Evolutionary conservation across 768 basidiomycete species (phyloP), one percentile per base, ranked within the genome.

Genomic region (Xerocomellus chrysenteron): DNA sequence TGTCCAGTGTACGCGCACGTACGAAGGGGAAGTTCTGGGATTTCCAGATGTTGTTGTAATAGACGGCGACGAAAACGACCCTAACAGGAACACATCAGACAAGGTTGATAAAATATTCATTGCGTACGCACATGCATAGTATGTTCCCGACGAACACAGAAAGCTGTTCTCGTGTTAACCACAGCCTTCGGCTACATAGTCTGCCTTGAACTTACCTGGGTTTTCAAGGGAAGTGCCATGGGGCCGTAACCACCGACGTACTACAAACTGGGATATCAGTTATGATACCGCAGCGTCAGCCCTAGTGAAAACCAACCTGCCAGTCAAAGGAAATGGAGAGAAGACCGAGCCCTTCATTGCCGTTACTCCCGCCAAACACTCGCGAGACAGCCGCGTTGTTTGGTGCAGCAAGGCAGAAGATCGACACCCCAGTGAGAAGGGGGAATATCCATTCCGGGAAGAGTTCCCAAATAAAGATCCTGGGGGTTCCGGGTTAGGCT

Each of bases 291-390:
- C 0, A 1, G 2, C 2, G 4, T 5, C 16, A 10, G 16, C 36
- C 42, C 17, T 4, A 44, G 52, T 78, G 65, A 40, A 75, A 36
- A 48, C 76, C 1, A 54, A 71, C 70, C 71, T 83, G 82, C 84
- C 85, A 87, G 62, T 87, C 85, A 14, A 87, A 70, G 58, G 76
- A 84, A 40, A 86, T 65, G 2, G 84, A 77, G 43, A 87, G 78
- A 50, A 81, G 68, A 12, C 84, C 85, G 41, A 86, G 76, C 8
- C 85, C 84, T 67, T 86, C 84, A 52, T 87, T 85, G 52, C 78
- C 84, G 33, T 81, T 79, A 39, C 78, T 82, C 40, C 85, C 85
- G 50, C 85, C 85, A 61, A 86, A 85, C 32, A 85, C 71, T 28
- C 79, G 75, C 0, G 82, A 80, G 55, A 85, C 74, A 68, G 76